Conservation (phyloP, 768 basidiomycete genomes). For the Tylopilus felleus region DNA sequence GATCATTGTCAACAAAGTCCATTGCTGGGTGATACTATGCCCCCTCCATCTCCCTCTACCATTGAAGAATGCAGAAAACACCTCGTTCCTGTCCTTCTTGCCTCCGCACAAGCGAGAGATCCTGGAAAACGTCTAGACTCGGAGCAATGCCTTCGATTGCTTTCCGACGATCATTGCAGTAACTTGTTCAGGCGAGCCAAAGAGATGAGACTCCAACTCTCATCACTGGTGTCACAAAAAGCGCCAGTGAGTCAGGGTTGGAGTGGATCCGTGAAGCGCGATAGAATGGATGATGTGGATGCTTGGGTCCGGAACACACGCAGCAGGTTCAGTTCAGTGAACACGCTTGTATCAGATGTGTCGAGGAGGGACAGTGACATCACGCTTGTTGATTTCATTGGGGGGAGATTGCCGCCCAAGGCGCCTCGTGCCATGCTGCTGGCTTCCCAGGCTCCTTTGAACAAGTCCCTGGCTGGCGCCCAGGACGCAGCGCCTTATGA, state of each 20-base stretch:
- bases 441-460: background rate
- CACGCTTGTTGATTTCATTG: conserved; percentile 20
- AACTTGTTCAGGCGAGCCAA: conserved; percentile 20
- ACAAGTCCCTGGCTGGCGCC: background rate
- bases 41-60: conserved; percentile 5
- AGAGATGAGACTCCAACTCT: conserved; percentile 25
- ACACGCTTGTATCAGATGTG: conserved; percentile 10
- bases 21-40: conserved; percentile 8
- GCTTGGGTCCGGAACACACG: conserved; percentile 13
- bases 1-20: conserved; percentile 5
- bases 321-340: conserved; percentile 15
- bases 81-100: conserved; percentile 25
- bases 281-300: conserved; percentile 12
- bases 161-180: conserved; percentile 28
- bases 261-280: conserved; percentile 7
- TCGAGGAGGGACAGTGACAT: conserved; percentile 26
- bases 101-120: conserved; percentile 16
- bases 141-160: conserved; percentile 22
- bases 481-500: background rate
- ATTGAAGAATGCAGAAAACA: conserved; percentile 27
- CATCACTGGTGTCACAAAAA: conserved; percentile 7
- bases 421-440: conserved; percentile 23
- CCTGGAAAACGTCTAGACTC: conserved; percentile 9
- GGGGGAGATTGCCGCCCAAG: conserved; percentile 14
- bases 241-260: background rate